Percentiles rank a stretch among this genome's conserved stretches.
These are phyloP conservation scores for Echeveria elegans DNA, from an alignment of 164 flowering plant species.

Conservation along the genomic window DNA sequence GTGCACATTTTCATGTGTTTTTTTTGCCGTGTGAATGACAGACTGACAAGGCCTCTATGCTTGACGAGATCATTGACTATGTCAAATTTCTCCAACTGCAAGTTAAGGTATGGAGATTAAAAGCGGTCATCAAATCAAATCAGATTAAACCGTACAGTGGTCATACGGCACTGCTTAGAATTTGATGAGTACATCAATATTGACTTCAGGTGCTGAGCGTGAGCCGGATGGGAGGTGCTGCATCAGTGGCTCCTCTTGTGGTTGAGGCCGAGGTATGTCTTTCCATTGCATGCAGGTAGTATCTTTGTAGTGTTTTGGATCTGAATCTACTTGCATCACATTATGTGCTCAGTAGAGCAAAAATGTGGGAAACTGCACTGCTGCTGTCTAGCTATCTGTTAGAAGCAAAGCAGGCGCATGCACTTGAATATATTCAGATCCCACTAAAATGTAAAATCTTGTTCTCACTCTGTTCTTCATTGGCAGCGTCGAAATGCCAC, in stretches of 20 bases:
- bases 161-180: neutral
- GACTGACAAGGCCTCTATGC: constrained; percentile 99
- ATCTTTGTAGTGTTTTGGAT: neutral
- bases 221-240: constrained; percentile 96
- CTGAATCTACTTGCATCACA: constrained; percentile 9
- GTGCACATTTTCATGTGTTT: neutral
- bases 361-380: neutral
- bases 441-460: constrained; percentile 1
- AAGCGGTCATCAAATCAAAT: neutral
- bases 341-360: neutral
- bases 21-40: constrained; percentile 32
- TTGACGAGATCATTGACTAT: constrained; percentile 98
- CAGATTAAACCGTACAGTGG: neutral
- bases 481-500: constrained; percentile 22
- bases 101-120: constrained; percentile 60
- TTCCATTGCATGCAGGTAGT: constrained; percentile 35
- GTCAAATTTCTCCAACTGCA: constrained; percentile 98
- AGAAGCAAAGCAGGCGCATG: neutral
- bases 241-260: constrained; percentile 76
- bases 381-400: neutral
- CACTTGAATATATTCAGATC: neutral
- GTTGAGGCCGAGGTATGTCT: constrained; percentile 73
- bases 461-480: neutral
- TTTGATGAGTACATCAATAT: neutral
- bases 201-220: constrained; percentile 79